Conservation (phyloP, 768 basidiomycete species). For the Suillus luteus region DNA sequence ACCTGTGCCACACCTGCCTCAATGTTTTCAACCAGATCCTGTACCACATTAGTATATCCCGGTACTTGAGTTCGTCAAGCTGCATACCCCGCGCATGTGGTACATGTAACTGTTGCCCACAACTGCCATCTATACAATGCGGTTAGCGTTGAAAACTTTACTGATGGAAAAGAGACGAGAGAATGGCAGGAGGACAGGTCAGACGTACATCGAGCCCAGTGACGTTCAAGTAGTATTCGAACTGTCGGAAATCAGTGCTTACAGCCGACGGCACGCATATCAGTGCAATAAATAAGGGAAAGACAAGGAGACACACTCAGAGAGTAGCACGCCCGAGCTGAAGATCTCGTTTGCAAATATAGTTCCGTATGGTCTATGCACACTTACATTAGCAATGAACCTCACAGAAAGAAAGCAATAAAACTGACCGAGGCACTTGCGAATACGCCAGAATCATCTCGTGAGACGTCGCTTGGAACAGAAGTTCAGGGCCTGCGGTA, state of each 20-base stretch:
- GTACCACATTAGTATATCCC: conserved; percentile 10
- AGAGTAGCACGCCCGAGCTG: conserved; percentile 84
- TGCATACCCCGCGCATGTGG: conserved; percentile 80
- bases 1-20: conserved; percentile 74
- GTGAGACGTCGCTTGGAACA: conserved; percentile 95
- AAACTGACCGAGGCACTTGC: conserved; percentile 67
- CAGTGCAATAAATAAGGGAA: neutral
- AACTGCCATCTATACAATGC: conserved; percentile 71
- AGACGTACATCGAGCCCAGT: conserved; percentile 83
- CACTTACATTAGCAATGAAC: neutral
- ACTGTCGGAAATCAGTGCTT: conserved; percentile 95
- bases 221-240: conserved; percentile 85
- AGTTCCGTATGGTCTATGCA: conserved; percentile 76
- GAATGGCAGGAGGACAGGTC: neutral
- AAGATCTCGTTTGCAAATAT: conserved; percentile 92
- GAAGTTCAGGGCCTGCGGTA: conserved; percentile 79
- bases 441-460: conserved; percentile 94
- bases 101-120: conserved; percentile 93
- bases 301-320: conserved; percentile 60
- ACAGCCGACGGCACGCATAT: neutral
- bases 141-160: conserved; percentile 8
- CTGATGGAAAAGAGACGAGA: neutral
- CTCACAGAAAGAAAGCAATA: neutral
- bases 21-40: conserved; percentile 83
- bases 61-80: conserved; percentile 2